Evolutionary conservation across 352 stramenopile genomes (phyloP), one percentile per base, ranked within the genome.

Genomic region (Pythium guiyangense): DNA sequence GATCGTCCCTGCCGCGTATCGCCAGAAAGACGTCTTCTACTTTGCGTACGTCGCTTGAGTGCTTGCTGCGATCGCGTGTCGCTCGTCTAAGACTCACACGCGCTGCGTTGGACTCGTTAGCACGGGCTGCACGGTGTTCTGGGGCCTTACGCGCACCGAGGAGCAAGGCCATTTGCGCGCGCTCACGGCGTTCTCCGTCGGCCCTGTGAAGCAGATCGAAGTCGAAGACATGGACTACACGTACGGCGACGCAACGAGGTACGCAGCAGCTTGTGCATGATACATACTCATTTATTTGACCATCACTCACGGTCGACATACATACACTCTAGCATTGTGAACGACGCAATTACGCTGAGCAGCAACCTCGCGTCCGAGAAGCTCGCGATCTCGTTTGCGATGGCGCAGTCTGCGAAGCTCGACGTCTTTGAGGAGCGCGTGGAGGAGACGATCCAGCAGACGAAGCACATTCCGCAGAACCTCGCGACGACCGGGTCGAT

Each of bases 381-480:
- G 60, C 72, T 98, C n/a, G 88, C 92, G 12, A 88, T 97, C 27
- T 91, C 80, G 35, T 97, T 96, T 58, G 90, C 92, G 8, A 92
- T 98, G 72, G 92, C 92, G 20, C 92, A 98, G 73, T 97, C 86
- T 6, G 83, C 84, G 22, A 96, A 97, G 58, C 70, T 98, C n/a
- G 90, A 96, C 48, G 88, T 97, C 25, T 97, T 97, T 64, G 92
- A 98, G 70, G 85, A 88, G 52, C 80, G 84, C 20, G 83, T 97
- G 49, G 86, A 96, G 54, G 77, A 94, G 52, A 92, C 79, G 20
- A 96, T 95, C 51, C 82, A 87, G 51, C 66, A 91, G 53, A 94
- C 85, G 22, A 90, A 89, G 60, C 84, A 94, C 58, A 91, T 97
- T 48, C 92, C 92, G 29, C 74, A 96, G 60, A 90, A 89, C 34